Evolutionary conservation across 345 rosid species (phyloP), one percentile per base, ranked within the genome.

Genomic region (Brassica juncea): DNA sequence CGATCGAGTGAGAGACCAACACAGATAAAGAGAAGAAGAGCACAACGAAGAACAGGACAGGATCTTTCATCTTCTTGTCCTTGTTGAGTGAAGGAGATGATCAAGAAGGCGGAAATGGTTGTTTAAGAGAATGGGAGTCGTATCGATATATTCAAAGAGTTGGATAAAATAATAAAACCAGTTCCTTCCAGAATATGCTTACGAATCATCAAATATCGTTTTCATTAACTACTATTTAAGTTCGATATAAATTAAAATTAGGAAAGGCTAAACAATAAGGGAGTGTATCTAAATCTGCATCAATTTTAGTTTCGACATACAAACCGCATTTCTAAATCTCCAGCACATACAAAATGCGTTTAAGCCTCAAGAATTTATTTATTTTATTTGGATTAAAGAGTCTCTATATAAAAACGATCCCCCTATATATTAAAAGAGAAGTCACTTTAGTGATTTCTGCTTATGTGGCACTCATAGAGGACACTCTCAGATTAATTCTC

Each of bases 1-100:
- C 86, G 58, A 86, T 71, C 14, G 78, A 86, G 49, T 71, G 79
- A 47, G 82, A 81, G 34, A 77, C 73, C 15, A 81, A 54, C 27
- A 71, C 54, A 79, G 80, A 70, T 32, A 80, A 63, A 60, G 77
- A 77, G 27, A 86, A 77, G 27, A 86, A 80, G 72, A 84, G 16
- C 19, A 66, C 14, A 73, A 80, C 5, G 57, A 60, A 69, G 66
- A 76, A 47, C 34, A 75, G 59, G 49, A 64, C 31, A 9, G 65
- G 28, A 31, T 37, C 52, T 25, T 66, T 70, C 78, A 66, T 77
- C 10, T 8, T 80, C 54, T 79, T 71, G 47, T 77, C 64, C 44
- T 60, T 44, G 54, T 69, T 64, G 34, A 28, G 32, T 49, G 34
- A 66, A 27, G 47, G 19, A 8, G 65, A 25, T 12, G 8, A 16